phyloP scores from a whole-genome alignment of 176 grass and related monocot genomes.

The Carex pumila region DNA sequence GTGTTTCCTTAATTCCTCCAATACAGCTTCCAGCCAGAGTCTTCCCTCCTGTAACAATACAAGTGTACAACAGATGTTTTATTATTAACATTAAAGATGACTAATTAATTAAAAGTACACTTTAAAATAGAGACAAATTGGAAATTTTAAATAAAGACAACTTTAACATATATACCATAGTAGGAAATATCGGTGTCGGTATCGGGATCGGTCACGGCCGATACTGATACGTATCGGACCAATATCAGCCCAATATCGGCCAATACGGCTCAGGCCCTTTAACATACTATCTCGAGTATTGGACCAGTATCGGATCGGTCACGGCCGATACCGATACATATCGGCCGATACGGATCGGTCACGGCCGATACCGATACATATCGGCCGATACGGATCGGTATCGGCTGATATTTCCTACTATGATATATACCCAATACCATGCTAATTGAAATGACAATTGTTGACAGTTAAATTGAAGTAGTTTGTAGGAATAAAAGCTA shows the following conservation, averaged over 20 bases:
- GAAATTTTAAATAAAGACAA: background rate
- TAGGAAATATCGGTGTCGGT: too few species aligned
- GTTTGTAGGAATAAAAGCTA: background rate
- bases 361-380: too few species aligned
- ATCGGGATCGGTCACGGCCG: too few species aligned
- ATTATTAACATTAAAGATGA: background rate
- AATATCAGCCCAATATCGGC: too few species aligned
- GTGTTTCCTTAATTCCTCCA: constrained; percentile 57
- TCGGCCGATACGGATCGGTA: too few species aligned
- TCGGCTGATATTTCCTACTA: too few species aligned
- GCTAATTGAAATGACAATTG: background rate
- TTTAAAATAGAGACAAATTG: background rate
- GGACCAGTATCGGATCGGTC: too few species aligned
- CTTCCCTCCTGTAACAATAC: constrained; percentile 31
- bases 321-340: too few species aligned
- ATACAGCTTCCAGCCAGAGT: constrained; percentile 40
- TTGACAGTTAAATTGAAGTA: background rate
- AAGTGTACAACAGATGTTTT: background rate
- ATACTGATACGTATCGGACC: too few species aligned
- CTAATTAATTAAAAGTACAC: background rate
- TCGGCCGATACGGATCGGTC: too few species aligned
- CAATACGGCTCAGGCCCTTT: too few species aligned
- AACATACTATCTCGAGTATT: too few species aligned
- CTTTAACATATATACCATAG: background rate
- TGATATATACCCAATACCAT: background rate